phyloP scores from a whole-genome alignment of 345 rosid genomes.

The Crucihimalaya himalaica region DNA sequence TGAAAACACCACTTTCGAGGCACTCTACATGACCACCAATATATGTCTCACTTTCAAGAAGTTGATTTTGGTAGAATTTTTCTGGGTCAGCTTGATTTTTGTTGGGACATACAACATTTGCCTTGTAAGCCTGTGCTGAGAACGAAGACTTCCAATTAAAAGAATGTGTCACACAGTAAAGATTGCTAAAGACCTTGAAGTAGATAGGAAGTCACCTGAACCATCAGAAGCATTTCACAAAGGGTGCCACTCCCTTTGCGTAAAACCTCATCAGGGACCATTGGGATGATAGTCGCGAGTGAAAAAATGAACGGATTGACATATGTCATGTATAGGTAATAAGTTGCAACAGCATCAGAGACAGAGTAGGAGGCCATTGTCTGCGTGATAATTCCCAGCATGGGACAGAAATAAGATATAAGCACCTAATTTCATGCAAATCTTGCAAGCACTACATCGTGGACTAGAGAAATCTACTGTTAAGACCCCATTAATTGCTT shows the following conservation, averaged over 20 bases:
- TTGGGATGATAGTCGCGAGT: slow-evolving; percentile 94
- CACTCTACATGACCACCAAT: slow-evolving; percentile 99
- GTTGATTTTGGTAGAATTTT: slow-evolving; percentile 76
- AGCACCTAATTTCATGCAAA: slow-evolving; percentile 14
- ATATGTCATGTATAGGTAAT: slow-evolving; percentile 94
- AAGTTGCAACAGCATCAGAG: slow-evolving; percentile 98
- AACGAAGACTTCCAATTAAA: slow-evolving; percentile 28
- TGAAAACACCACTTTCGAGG: slow-evolving; percentile 98
- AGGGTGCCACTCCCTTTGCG: slow-evolving; percentile 99
- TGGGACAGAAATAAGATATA: slow-evolving; percentile 31
- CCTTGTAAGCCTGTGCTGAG: slow-evolving; percentile 73
- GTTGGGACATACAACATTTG: slow-evolving; percentile 96
- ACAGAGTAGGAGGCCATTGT: slow-evolving; percentile 99
- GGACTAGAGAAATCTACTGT: slow-evolving; percentile 28
- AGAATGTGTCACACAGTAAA: slow-evolving; percentile 22
- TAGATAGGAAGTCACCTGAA: slow-evolving; percentile 61
- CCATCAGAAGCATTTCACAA: slow-evolving; percentile 99
- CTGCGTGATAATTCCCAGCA: slow-evolving; percentile 51
- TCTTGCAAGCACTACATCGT: slow-evolving; percentile 18
- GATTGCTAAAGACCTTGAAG: slow-evolving; percentile 18
- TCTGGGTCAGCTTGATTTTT: slow-evolving; percentile 91
- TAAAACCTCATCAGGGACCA: slow-evolving; percentile 98
- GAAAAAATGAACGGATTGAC: slow-evolving; percentile 97
- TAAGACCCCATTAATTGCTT: not conserved
- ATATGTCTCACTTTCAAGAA: slow-evolving; percentile 97